phyloP scores from a whole-genome alignment of 2,329 filamentous ascomycete genomes.

The Raffaelea deltoideospora region DNA sequence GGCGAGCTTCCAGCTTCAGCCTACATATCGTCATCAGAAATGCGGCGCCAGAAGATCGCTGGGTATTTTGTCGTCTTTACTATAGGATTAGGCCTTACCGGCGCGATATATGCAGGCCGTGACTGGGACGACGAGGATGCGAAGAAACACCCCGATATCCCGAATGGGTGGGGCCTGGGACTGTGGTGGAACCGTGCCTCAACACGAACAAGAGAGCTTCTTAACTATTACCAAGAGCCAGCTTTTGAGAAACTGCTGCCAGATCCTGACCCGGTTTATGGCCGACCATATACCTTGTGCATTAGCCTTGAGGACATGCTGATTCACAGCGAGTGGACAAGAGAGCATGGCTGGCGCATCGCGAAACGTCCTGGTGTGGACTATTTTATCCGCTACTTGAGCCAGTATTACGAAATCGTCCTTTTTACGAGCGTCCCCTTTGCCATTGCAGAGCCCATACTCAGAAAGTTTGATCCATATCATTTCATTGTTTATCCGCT shows the following conservation, averaged over 20 bases:
- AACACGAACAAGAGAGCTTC: constrained; percentile 58
- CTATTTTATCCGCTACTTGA: constrained; percentile 93
- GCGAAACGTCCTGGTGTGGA: constrained; percentile 92
- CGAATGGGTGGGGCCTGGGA: constrained; percentile 61
- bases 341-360: constrained; percentile 87
- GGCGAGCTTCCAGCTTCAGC: constrained; percentile 59
- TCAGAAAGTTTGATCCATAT: constrained; percentile 89
- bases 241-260: constrained; percentile 88
- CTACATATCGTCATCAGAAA: constrained; percentile 84
- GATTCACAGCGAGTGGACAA: constrained; percentile 85
- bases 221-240: constrained; percentile 91
- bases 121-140: constrained; percentile 78
- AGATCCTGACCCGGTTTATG: constrained; percentile 61
- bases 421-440: constrained; percentile 85
- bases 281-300: constrained; percentile 82
- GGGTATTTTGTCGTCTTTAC: constrained; percentile 57
- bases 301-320: constrained; percentile 87
- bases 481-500: constrained; percentile 90
- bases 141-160: constrained; percentile 48
- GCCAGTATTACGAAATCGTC: constrained; percentile 95
- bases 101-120: constrained; percentile 63
- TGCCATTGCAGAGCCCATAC: constrained; percentile 69
- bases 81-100: constrained; percentile 37
- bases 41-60: constrained; percentile 59
- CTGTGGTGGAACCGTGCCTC: constrained; percentile 71